Evolutionary conservation across 2,329 filamentous ascomycete species (phyloP).

Genomic region (Colletotrichum truncatum): DNA sequence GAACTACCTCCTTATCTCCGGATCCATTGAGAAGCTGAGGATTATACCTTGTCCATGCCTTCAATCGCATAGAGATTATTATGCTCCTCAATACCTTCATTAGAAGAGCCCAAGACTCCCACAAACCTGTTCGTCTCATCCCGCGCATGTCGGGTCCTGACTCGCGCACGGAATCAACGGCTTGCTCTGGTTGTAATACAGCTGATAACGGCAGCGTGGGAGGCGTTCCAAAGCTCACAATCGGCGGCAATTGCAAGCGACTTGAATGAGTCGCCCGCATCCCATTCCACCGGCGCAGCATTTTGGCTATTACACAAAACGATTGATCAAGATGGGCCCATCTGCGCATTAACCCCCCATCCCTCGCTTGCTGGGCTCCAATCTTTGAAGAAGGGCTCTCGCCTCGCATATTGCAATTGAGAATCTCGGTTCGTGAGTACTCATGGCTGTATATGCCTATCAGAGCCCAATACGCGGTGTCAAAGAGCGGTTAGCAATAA

Average conservation of each 20-base stretch:
- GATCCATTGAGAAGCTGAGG: neutral
- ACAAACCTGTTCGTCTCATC: conserved; percentile 20
- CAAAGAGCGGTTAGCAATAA: too few species aligned
- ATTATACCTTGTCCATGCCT: conserved; percentile 5
- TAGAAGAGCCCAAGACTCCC: neutral
- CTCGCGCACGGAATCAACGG: conserved; percentile 8
- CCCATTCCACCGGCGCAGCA: neutral
- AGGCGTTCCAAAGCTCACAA: neutral
- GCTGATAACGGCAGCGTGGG: conserved; percentile 16
- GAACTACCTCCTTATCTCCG: conserved; percentile 10
- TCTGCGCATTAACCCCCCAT: conserved; percentile 3
- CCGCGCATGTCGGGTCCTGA: conserved; percentile 12
- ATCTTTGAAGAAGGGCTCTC: too few species aligned
- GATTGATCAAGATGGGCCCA: conserved; percentile 13
- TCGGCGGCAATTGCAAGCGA: conserved; percentile 12
- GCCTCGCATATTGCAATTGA: too few species aligned
- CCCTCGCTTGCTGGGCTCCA: neutral
- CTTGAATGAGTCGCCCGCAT: neutral
- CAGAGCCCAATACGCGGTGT: too few species aligned
- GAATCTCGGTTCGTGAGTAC: too few species aligned
- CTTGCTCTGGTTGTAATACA: neutral
- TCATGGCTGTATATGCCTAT: too few species aligned
- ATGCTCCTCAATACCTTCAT: neutral
- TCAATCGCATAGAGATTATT: neutral
- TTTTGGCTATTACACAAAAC: conserved; percentile 7